Evolutionary conservation across 108 stramenopile genomes (phyloP).

Genomic region (Nitzschia putrida): DNA sequence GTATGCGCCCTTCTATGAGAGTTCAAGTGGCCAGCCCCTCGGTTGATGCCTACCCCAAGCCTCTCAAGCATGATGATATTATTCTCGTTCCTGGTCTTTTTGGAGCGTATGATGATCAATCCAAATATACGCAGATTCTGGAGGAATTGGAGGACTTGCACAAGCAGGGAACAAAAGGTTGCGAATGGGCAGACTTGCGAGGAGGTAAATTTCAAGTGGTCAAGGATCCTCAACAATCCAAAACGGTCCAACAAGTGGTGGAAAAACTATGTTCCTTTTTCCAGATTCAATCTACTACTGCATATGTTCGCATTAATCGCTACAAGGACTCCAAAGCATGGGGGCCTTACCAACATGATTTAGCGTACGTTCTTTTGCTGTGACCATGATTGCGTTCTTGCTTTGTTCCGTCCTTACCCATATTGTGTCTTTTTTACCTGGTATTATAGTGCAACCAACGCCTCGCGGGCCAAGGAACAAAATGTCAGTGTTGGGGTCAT

Average conservation of each 20-base stretch:
- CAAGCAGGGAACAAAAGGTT: conserved; percentile 19
- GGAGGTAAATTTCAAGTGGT: conserved; percentile 80
- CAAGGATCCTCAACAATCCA: conserved; percentile 60
- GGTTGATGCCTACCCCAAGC: conserved; percentile 26
- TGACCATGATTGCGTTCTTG: no score
- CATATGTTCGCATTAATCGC: conserved; percentile 81
- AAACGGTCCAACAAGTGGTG: conserved; percentile 63
- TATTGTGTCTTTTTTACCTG: not conserved
- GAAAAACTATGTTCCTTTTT: conserved; percentile 73
- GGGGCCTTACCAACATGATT: conserved; percentile 92
- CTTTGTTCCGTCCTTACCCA: not conserved
- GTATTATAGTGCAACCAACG: conserved; percentile 62
- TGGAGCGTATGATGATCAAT: conserved; percentile 68
- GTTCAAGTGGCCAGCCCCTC: conserved; percentile 50
- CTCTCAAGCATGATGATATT: conserved; percentile 81
- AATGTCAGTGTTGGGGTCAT: conserved; percentile 82
- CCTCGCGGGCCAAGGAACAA: conserved; percentile 69
- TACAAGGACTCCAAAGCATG: conserved; percentile 79
- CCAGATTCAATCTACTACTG: conserved; percentile 42
- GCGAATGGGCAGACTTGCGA: conserved; percentile 79
- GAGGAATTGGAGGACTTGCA: conserved; percentile 71
- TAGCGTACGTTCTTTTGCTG: conserved; percentile 47
- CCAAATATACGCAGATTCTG: conserved; percentile 68
- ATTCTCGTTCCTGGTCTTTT: conserved; percentile 87
- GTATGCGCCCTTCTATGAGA: conserved; percentile 75